These are phyloP conservation scores for Euphrasia arctica DNA, from an alignment of 305 asterid species.

Conservation along the genomic window DNA sequence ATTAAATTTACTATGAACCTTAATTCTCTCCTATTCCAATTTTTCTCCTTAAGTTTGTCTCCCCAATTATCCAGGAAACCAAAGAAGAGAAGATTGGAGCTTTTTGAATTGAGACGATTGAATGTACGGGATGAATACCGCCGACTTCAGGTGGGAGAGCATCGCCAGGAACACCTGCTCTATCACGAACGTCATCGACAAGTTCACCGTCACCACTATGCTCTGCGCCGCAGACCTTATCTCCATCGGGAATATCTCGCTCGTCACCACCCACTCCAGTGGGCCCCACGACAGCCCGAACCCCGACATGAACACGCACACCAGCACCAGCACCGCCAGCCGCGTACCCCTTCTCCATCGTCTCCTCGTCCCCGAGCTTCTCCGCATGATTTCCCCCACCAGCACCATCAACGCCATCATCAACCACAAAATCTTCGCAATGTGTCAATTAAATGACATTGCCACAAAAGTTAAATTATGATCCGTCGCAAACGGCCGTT, in stretches of 20 bases:
- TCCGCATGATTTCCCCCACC: slow-evolving; percentile 46
- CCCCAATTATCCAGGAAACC: no score
- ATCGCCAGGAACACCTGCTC: slow-evolving; percentile 39
- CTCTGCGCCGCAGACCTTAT: slow-evolving; percentile 43
- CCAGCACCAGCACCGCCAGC: slow-evolving; percentile 21
- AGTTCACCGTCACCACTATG: slow-evolving; percentile 32
- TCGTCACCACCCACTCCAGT: slow-evolving; percentile 39
- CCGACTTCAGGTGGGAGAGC: slow-evolving; percentile 38
- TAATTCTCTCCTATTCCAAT: no score
- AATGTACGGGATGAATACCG: slow-evolving; percentile 29
- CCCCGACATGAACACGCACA: slow-evolving; percentile 28
- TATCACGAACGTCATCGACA: slow-evolving; percentile 31
- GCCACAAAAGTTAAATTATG: no score
- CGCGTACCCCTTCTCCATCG: slow-evolving; percentile 34
- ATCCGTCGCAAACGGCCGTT: no score
- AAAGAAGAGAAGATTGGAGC: no score
- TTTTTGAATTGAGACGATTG: no score
- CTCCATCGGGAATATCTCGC: slow-evolving; percentile 42
- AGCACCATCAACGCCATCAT: slow-evolving; percentile 43
- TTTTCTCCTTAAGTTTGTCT: no score
- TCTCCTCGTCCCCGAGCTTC: slow-evolving; percentile 50
- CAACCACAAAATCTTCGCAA: no score
- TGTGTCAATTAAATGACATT: no score
- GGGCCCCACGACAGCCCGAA: slow-evolving; percentile 52
- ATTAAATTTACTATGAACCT: no score